These are phyloP conservation scores for Maudiozyma serrabonitensis DNA, from an alignment of 805 yeast genomes.

Conservation along the genomic window DNA sequence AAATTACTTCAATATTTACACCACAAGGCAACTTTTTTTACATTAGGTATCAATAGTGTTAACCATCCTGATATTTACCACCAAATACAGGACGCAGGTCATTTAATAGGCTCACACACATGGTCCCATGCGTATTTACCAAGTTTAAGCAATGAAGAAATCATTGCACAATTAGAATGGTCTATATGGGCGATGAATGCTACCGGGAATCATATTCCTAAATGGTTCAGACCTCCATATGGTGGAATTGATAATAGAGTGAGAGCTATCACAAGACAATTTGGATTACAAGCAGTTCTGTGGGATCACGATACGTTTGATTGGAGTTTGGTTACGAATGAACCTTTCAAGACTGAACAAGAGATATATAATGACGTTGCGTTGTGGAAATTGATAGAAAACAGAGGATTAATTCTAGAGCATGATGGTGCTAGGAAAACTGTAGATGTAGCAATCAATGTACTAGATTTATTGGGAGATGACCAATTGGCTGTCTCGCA, in stretches of 20 bases:
- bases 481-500: constrained; percentile 70
- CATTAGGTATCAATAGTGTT: constrained; percentile 73
- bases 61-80: constrained; percentile 65
- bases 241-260: constrained; percentile 90
- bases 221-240: constrained; percentile 93
- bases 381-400: constrained; percentile 37
- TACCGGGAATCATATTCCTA: constrained; percentile 76
- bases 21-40: constrained; percentile 67
- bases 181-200: constrained; percentile 97
- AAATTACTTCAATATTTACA: constrained; percentile 45
- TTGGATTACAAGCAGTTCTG: constrained; percentile 78
- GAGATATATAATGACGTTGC: constrained; percentile 48
- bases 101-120: constrained; percentile 78
- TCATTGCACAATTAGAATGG: constrained; percentile 89
- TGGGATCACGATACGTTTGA: constrained; percentile 93
- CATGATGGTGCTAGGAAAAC: constrained; percentile 70
- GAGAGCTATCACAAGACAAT: constrained; percentile 64
- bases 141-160: constrained; percentile 61
- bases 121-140: constrained; percentile 91
- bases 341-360: constrained; percentile 35
- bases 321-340: constrained; percentile 60
- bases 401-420: constrained; percentile 67
- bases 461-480: constrained; percentile 44
- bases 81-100: constrained; percentile 50
- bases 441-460: constrained; percentile 56